Conservation (phyloP, 352 stramenopile genomes). For the Globisporangium paddicum region DNA sequence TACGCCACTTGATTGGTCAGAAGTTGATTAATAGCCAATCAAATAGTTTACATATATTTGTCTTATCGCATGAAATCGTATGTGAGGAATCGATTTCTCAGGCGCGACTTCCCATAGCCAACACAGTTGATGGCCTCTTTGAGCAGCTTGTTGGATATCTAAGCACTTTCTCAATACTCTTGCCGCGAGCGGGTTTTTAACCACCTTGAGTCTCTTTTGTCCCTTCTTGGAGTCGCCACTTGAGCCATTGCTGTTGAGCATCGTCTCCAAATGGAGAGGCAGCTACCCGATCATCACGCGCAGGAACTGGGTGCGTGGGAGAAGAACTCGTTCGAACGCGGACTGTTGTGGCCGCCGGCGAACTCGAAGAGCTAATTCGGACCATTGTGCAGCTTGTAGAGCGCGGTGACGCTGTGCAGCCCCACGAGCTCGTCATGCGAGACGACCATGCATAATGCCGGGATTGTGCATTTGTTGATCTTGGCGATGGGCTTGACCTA, state of each 20-base stretch:
- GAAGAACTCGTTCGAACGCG: conserved; percentile 73
- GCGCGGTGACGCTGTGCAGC: conserved; percentile 61
- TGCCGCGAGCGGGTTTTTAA: conserved; percentile 64
- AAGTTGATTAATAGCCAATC: too few relatives aligned
- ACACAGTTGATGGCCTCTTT: conserved; percentile 68
- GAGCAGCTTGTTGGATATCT: conserved; percentile 77
- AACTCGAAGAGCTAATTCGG: conserved; percentile 83
- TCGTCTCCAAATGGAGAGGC: conserved; percentile 51
- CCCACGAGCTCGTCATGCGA: conserved; percentile 78
- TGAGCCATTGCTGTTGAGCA: conserved; percentile 5
- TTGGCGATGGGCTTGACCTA: conserved; percentile 79
- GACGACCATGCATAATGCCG: conserved; percentile 73
- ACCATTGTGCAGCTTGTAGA: conserved; percentile 74
- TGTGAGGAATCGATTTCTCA: too few relatives aligned
- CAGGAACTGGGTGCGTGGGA: conserved; percentile 76
- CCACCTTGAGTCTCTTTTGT: conserved; percentile 26
- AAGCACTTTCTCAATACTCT: conserved; percentile 59
- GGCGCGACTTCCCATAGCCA: too few relatives aligned
- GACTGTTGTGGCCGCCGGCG: conserved; percentile 73
- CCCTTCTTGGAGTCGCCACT: conserved; percentile 16
- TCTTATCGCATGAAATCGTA: too few relatives aligned
- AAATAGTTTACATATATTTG: too few relatives aligned
- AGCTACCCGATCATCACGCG: conserved; percentile 75
- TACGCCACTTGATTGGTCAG: too few relatives aligned
- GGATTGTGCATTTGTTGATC: conserved; percentile 63